Evolutionary conservation across 495 filamentous ascomycete genomes (phyloP).

Genomic region (Aspergillus avenaceus): DNA sequence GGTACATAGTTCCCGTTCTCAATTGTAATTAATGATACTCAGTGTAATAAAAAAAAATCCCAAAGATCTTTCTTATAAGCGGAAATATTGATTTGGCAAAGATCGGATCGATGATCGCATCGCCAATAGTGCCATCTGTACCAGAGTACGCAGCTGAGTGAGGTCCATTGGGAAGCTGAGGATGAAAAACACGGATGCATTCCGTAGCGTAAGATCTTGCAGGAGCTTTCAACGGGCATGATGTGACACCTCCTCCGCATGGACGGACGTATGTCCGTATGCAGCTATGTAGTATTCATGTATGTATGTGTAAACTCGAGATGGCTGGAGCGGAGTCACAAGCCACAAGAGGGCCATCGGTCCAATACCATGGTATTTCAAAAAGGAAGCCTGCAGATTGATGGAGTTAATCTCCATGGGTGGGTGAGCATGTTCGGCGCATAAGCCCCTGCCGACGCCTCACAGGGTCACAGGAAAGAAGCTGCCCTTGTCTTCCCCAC

Average conservation of each 20-base stretch:
- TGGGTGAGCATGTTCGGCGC: conserved; percentile 1
- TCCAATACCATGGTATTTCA: conserved; percentile 1
- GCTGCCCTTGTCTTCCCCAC: too few species aligned
- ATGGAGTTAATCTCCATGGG: conserved; percentile 11
- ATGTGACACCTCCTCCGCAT: background rate
- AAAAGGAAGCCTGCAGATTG: conserved; percentile 11
- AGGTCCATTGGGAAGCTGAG: conserved; percentile 2
- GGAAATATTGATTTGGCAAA: conserved; percentile 5
- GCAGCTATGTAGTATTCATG: background rate
- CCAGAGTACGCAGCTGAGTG: background rate
- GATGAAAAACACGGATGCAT: background rate
- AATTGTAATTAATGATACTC: too few species aligned
- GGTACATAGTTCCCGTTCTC: too few species aligned
- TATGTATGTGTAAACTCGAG: background rate
- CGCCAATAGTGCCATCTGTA: conserved; percentile 11
- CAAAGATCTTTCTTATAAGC: too few species aligned
- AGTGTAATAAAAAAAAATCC: too few species aligned
- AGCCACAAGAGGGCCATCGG: background rate
- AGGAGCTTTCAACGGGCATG: background rate
- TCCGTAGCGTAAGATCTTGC: conserved; percentile 4
- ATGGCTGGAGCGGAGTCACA: background rate
- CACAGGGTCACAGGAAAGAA: conserved; percentile 3
- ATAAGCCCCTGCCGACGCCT: background rate
- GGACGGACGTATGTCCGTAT: background rate
- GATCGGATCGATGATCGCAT: conserved; percentile 14